phyloP scores from a whole-genome alignment of 352 stramenopile genomes.

The Globisporangium irregulare region DNA sequence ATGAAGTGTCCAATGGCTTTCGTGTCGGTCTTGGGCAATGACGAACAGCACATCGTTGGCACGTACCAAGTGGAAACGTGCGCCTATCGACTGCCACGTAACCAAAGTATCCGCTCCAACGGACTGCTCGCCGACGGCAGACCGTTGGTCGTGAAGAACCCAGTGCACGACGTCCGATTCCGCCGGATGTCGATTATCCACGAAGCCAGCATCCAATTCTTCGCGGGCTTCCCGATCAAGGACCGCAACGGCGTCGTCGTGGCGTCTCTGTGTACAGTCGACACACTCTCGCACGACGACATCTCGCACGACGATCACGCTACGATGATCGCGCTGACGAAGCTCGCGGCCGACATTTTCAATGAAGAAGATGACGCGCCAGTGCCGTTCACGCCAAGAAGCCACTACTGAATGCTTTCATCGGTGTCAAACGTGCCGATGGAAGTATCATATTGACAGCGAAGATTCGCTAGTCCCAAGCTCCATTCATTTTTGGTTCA shows the following conservation, averaged over 20 bases:
- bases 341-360: constrained; percentile 52
- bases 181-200: constrained; percentile 33
- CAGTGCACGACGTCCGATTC: constrained; percentile 33
- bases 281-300: constrained; percentile 27
- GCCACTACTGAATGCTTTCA: constrained; percentile 2
- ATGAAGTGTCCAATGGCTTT: constrained; percentile 46
- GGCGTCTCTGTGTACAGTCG: constrained; percentile 42
- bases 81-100: constrained; percentile 15
- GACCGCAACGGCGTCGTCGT: constrained; percentile 19
- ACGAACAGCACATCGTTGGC: constrained; percentile 35
- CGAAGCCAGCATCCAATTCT: constrained; percentile 44
- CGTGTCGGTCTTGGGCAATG: constrained; percentile 32
- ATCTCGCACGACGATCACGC: constrained; percentile 39
- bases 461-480: background rate
- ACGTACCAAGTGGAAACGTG: constrained; percentile 21
- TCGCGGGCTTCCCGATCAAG: constrained; percentile 53
- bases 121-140: constrained; percentile 13
- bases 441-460: background rate
- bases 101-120: constrained; percentile 18
- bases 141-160: constrained; percentile 45
- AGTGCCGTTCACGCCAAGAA: constrained; percentile 22
- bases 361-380: constrained; percentile 7
- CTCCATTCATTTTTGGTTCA: constrained; percentile 4
- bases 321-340: constrained; percentile 49
- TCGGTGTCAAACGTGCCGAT: background rate